Evolutionary conservation across 805 yeast genomes (phyloP).

Genomic region (Yarrowia alimentaria): DNA sequence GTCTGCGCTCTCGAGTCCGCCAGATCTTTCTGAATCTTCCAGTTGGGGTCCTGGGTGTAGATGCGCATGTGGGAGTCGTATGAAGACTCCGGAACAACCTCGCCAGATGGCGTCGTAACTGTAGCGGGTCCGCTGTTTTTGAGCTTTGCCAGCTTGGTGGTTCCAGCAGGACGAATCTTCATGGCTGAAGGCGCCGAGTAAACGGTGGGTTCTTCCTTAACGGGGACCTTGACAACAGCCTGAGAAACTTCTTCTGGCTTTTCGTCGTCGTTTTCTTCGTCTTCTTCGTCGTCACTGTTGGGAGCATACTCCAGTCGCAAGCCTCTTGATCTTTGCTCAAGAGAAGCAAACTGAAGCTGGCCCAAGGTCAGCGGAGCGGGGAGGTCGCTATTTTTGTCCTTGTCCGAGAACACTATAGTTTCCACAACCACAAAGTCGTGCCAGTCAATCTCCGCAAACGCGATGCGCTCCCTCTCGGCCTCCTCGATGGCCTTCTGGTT

Average conservation of each 20-base stretch:
- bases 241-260: conserved; percentile 26
- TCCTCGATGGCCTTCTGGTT: conserved; percentile 41
- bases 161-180: conserved; percentile 71
- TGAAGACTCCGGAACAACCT: conserved; percentile 63
- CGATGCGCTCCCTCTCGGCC: conserved; percentile 47
- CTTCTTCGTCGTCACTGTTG: conserved; percentile 9
- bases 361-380: conserved; percentile 52
- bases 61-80: conserved; percentile 67
- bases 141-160: conserved; percentile 51
- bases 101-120: conserved; percentile 57
- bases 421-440: conserved; percentile 72
- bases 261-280: conserved; percentile 31
- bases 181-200: conserved; percentile 37
- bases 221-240: not conserved
- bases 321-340: conserved; percentile 50
- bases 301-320: conserved; percentile 34
- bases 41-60: conserved; percentile 72
- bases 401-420: conserved; percentile 61
- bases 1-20: conserved; percentile 39
- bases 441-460: conserved; percentile 84
- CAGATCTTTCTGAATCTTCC: conserved; percentile 58
- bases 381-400: conserved; percentile 48
- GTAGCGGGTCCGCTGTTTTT: conserved; percentile 33
- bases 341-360: conserved; percentile 60
- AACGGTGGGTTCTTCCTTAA: conserved; percentile 26